phyloP scores from a whole-genome alignment of 2,329 filamentous ascomycete species.

The Ceratocystis eucalypticola region DNA sequence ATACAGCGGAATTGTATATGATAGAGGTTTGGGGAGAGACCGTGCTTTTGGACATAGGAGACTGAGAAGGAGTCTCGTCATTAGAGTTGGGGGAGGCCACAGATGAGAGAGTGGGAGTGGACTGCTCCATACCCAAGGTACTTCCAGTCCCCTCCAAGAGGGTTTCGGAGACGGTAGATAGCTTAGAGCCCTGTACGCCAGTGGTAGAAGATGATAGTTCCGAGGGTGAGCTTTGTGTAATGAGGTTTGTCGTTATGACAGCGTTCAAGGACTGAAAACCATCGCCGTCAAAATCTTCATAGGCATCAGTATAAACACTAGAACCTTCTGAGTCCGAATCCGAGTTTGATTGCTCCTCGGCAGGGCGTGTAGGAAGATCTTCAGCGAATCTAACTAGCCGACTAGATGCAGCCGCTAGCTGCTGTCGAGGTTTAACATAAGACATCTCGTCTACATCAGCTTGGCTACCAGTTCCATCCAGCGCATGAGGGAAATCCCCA shows the following conservation, averaged over 20 bases:
- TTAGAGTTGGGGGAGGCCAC: background rate
- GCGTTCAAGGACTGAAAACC: constrained; percentile 64
- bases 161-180: constrained; percentile 10
- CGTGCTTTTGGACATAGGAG: constrained; percentile 7
- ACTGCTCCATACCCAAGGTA: background rate
- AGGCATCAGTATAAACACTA: constrained; percentile 63
- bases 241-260: constrained; percentile 46
- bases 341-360: constrained; percentile 8
- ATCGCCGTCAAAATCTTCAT: constrained; percentile 57
- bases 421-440: background rate
- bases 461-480: background rate
- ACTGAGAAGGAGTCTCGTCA: background rate
- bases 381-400: constrained; percentile 26
- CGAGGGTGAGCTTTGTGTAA: constrained; percentile 19
- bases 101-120: background rate
- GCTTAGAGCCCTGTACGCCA: background rate
- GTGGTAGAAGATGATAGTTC: constrained; percentile 19
- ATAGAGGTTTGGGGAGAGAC: background rate
- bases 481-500: background rate
- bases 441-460: background rate
- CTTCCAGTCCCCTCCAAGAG: background rate
- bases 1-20: constrained; percentile 4
- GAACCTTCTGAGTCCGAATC: constrained; percentile 33
- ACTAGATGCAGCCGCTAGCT: background rate
- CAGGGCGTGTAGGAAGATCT: constrained; percentile 26